Evolutionary conservation across 2,329 filamentous ascomycete species (phyloP), one percentile per base, ranked within the genome.

Genomic region (Beauveria sp.): DNA sequence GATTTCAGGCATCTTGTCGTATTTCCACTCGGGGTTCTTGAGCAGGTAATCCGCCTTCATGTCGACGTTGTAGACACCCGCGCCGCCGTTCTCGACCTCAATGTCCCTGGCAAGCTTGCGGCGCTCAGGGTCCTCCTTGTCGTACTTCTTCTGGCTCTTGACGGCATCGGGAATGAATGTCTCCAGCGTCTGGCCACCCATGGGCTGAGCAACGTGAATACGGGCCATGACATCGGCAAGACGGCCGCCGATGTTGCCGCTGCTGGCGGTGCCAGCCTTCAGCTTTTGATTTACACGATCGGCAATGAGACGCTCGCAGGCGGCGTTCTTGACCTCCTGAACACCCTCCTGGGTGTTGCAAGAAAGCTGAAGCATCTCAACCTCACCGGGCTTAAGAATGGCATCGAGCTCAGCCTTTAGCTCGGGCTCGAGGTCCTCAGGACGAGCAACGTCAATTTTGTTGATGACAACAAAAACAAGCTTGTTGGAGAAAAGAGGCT

Each of bases 401-500:
- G 84, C 79, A 71, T 96, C 86, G 47, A 99, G 79, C 70, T 93
- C 84, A 60, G 86, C 84, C 72, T 93, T 89, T 26, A 88, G 86
- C 68, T 90, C 90, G 7, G 85, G 78, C 66, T 95, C 89, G 43
- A 99, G 79, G 71, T 98, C 92, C 70, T 96, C 91, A 1, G 93
- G 92, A 63, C 87, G 85, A 72, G 88, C 86, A 63, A 98, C 85
- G 74, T 99, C 95, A 67, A 97, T 97, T 83, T 99, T 99, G 87
- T 99, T 99, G 77, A 98, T 84, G 62, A 98, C 91, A 62, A 99
- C 84, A 74, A 96, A 98, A 50, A 98, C 93, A 54, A 98, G 84
- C 80, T 98, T 98, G 80, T 98, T 97, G 59, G 92, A 88, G 73
- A 99, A 99, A 24, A 99, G 82, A 38, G 95, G 95, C 79, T 96